Percentiles rank a stretch among this genome's conserved stretches.
Conservation (phyloP, 2,329 filamentous ascomycete species). For the Diaporthe eres region DNA sequence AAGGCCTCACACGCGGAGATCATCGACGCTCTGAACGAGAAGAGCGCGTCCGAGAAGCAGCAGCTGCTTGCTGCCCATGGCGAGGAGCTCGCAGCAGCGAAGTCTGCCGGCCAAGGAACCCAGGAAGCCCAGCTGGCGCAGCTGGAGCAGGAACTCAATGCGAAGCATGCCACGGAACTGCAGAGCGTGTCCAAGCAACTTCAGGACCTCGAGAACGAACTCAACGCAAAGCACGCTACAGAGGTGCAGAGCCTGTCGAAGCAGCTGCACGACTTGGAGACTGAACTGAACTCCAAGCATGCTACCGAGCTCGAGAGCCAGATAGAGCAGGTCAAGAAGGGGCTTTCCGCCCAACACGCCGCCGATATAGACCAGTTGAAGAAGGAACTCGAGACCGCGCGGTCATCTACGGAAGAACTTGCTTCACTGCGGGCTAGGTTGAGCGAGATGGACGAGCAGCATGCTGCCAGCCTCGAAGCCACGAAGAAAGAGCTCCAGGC, state of each 20-base stretch:
- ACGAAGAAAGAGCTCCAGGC: conserved; percentile 58
- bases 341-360: conserved; percentile 52
- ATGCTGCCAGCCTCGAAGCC: conserved; percentile 54
- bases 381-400: conserved; percentile 51
- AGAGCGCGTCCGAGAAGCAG: conserved; percentile 56
- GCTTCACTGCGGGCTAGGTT: conserved; percentile 51
- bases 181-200: conserved; percentile 36
- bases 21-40: conserved; percentile 59
- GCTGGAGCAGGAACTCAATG: conserved; percentile 47
- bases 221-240: conserved; percentile 49
- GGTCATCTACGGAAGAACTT: conserved; percentile 50
- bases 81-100: conserved; percentile 48
- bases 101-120: conserved; percentile 46
- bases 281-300: conserved; percentile 47
- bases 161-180: conserved; percentile 35
- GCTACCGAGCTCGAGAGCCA: conserved; percentile 51
- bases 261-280: conserved; percentile 38
- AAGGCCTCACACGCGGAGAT: conserved; percentile 60
- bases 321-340: conserved; percentile 53
- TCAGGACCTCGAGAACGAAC: conserved; percentile 39
- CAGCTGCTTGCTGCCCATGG: conserved; percentile 53
- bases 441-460: conserved; percentile 51
- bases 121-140: conserved; percentile 47
- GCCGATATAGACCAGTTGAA: conserved; percentile 55
- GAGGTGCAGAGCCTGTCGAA: conserved; percentile 45